Conservation (phyloP, 768 basidiomycete genomes). For the Mrakia hoshinonis region DNA sequence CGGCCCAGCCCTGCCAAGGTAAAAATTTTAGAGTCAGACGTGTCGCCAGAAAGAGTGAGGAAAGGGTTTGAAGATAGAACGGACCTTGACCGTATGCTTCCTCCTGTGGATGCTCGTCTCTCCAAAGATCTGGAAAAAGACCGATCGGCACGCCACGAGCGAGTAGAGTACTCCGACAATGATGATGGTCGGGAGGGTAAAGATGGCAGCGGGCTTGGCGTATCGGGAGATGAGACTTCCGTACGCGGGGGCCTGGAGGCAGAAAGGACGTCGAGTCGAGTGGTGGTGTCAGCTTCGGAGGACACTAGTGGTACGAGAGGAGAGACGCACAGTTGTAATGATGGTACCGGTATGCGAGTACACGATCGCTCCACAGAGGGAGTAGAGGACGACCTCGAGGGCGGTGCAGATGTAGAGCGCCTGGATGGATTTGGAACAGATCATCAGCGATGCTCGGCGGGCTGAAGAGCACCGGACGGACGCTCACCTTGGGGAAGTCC, state of each 20-base stretch:
- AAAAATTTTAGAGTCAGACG: too few relatives aligned
- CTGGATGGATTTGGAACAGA: too few relatives aligned
- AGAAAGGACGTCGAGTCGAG: too few relatives aligned
- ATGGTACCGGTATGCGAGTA: slow-evolving; percentile 30
- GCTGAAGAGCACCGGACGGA: too few relatives aligned
- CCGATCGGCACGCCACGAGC: slow-evolving; percentile 30
- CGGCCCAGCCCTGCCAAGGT: too few relatives aligned
- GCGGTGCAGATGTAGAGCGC: slow-evolving; percentile 33
- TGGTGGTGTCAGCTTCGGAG: too few relatives aligned
- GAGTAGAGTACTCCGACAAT: slow-evolving; percentile 31
- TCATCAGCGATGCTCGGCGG: too few relatives aligned
- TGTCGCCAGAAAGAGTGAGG: too few relatives aligned
- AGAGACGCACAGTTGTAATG: slow-evolving; percentile 26
- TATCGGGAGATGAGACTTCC: slow-evolving; percentile 31
- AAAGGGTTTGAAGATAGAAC: too few relatives aligned
- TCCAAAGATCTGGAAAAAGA: slow-evolving; percentile 35
- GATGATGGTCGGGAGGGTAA: slow-evolving; percentile 33
- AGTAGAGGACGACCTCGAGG: slow-evolving; percentile 32
- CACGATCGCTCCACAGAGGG: slow-evolving; percentile 32
- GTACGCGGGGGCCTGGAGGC: too few relatives aligned
- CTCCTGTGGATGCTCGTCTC: slow-evolving; percentile 32
- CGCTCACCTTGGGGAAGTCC: slow-evolving; percentile 35
- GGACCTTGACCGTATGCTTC: slow-evolving; percentile 32
- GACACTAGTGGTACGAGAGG: too few relatives aligned
- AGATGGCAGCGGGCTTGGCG: slow-evolving; percentile 30